Base-by-base conservation (phyloP, 306 rosid species). In the Vachellia collinsii region DNA sequence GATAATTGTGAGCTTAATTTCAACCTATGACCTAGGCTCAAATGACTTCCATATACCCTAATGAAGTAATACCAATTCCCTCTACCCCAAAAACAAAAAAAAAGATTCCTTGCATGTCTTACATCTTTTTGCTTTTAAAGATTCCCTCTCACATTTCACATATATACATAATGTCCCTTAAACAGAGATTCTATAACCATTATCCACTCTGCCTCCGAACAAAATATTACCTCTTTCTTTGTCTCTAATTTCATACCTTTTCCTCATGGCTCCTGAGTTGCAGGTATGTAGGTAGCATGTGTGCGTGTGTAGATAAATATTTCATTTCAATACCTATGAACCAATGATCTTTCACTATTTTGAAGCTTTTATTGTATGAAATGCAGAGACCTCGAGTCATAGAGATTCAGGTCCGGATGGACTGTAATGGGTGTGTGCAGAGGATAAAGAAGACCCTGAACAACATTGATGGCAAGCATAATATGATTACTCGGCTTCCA, bases 391-490 rank as follows among this genome's bases (percentile, higher is more conserved):
- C 94, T 75, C 91, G 74, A 75, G 69, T 88, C 75, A 91, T 89
- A 14, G 92, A 91, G 89, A 83, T 91, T 72, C 88, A 90, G 70
- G 90, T 90, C 82, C 86, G 97, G 19, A 90, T 93, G 90, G 93
- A 93, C 87, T 91, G 97, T 37, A 86, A 93, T 42, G 97, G 98
- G 41, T 93, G 98, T 17, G 91, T 90, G 29, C 93, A 91, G 79
- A 91, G 90, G 93, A 87, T 93, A 75, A 93, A 90, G 89, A 91
- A 89, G 77, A 92, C 93, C 23, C 82, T 93, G 11, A 42, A 76
- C 76, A 92, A 94, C 84, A 80, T 93, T 63, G 79, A 78, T 70
- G 98, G 98, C 90, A 79, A 73, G 89, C 58, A 75, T 36, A 2
- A 20, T 16, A 47, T 50, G 22, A 59, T 58, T n/a, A 50, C 48